These are phyloP conservation scores for Corymbia calophylla DNA, from an alignment of 441 rosid species.

Conservation along the genomic window DNA sequence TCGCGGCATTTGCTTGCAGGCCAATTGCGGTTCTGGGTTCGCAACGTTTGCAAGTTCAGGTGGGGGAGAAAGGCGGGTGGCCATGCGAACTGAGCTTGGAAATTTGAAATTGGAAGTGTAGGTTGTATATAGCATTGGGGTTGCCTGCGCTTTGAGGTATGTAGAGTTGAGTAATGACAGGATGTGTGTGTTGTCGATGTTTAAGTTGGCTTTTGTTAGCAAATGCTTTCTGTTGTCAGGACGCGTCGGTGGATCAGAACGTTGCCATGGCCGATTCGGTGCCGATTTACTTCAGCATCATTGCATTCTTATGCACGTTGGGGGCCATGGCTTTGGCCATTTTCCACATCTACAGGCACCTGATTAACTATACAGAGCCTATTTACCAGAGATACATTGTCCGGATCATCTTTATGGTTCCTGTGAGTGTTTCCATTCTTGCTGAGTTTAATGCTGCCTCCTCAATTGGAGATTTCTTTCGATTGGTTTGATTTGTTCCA, in stretches of 20 bases:
- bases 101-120: background rate
- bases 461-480: background rate
- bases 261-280: conserved; percentile 45
- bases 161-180: background rate
- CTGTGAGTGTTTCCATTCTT: conserved; percentile 42
- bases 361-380: conserved; percentile 91
- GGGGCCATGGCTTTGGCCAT: conserved; percentile 74
- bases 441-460: background rate
- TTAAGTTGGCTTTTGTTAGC: background rate
- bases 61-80: background rate
- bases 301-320: conserved; percentile 66
- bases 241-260: background rate
- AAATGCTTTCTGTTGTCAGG: background rate
- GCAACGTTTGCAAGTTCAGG: background rate
- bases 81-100: background rate
- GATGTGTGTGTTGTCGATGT: background rate
- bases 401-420: conserved; percentile 91
- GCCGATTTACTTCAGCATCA: conserved; percentile 40
- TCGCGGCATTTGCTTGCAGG: background rate
- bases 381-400: conserved; percentile 90
- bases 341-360: conserved; percentile 78
- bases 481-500: background rate
- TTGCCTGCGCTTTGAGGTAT: background rate
- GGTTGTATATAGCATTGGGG: background rate
- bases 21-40: background rate